Evolutionary conservation across 768 basidiomycete species (phyloP).

Genomic region (Chalciporus sphaerocephalus): DNA sequence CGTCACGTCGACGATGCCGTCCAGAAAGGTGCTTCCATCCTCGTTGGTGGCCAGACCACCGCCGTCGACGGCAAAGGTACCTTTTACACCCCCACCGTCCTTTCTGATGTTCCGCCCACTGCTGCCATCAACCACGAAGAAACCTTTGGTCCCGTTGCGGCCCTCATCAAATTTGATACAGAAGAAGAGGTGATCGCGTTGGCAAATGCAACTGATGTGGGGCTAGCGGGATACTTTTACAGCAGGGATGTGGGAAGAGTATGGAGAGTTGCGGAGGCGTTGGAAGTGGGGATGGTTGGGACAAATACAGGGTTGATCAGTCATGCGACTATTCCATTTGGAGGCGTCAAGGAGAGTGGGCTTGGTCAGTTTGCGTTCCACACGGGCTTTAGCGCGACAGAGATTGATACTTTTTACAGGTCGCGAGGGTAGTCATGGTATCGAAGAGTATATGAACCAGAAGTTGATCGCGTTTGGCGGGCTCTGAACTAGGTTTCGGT

Average conservation of each 20-base stretch:
- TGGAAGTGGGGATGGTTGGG: conserved; percentile 94
- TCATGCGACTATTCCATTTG: conserved; percentile 80
- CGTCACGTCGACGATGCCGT: conserved; percentile 88
- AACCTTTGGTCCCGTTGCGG: conserved; percentile 92
- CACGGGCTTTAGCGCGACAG: too few relatives aligned
- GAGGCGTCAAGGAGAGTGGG: conserved; percentile 89
- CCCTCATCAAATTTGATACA: conserved; percentile 83
- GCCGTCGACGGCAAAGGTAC: conserved; percentile 50
- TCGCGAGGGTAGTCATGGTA: conserved; percentile 85
- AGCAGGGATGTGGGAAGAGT: conserved; percentile 79
- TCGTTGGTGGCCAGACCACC: conserved; percentile 80
- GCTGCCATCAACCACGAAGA: conserved; percentile 76
- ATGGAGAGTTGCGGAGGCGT: conserved; percentile 90
- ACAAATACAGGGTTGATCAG: conserved; percentile 78
- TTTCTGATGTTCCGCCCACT: conserved; percentile 71
- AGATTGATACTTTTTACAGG: conserved; percentile 38
- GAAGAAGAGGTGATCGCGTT: conserved; percentile 88
- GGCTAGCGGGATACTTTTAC: conserved; percentile 95
- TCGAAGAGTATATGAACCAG: conserved; percentile 81
- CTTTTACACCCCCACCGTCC: conserved; percentile 86
- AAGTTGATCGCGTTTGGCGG: conserved; percentile 83
- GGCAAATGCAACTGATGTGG: conserved; percentile 80
- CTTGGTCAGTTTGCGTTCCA: conserved; percentile 38
- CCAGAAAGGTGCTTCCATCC: conserved; percentile 76
- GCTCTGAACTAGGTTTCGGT: conserved; percentile 30